Evolutionary conservation across 225 moss, liverwort and hornwort species (phyloP).

Genomic region (Anthoceros angustus): DNA sequence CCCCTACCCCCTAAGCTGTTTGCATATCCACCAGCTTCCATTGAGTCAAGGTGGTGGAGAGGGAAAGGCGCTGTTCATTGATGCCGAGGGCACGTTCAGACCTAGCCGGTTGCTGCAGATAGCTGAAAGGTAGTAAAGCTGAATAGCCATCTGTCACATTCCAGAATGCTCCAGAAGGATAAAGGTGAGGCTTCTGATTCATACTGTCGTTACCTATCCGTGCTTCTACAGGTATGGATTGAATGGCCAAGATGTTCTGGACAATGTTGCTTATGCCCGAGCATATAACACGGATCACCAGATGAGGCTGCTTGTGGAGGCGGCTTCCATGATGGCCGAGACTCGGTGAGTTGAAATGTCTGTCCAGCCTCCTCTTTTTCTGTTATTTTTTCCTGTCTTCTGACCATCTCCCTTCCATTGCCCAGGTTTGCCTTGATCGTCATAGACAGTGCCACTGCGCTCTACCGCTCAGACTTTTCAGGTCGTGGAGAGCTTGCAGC

Average conservation of each 20-base stretch:
- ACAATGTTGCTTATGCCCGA: conserved; percentile 86
- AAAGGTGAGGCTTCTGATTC: background rate
- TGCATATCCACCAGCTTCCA: conserved; percentile 22
- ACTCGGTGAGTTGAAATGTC: conserved; percentile 17
- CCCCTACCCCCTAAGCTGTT: too few relatives aligned
- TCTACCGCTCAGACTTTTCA: conserved; percentile 71
- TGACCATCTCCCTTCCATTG: background rate
- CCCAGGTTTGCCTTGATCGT: conserved; percentile 75
- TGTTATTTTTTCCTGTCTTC: background rate
- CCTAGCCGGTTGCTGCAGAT: conserved; percentile 73
- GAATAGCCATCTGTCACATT: background rate
- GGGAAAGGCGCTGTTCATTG: conserved; percentile 83
- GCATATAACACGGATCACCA: conserved; percentile 96
- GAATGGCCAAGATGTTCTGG: conserved; percentile 76
- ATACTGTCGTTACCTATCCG: background rate
- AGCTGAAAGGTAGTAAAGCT: conserved; percentile 39
- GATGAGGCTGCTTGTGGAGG: conserved; percentile 60
- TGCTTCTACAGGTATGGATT: conserved; percentile 37
- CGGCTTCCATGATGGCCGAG: conserved; percentile 89
- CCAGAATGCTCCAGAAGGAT: background rate
- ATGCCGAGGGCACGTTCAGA: conserved; percentile 85
- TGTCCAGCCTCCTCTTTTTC: background rate
- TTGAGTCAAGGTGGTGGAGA: conserved; percentile 83
- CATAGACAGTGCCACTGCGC: conserved; percentile 79
- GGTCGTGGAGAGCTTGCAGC: conserved; percentile 85